A percentile compares a stretch with the other conserved stretches of the same genome.
These are phyloP conservation scores for Sphaerulina vaccinii DNA, from an alignment of 2,329 filamentous ascomycete genomes.

Conservation along the genomic window DNA sequence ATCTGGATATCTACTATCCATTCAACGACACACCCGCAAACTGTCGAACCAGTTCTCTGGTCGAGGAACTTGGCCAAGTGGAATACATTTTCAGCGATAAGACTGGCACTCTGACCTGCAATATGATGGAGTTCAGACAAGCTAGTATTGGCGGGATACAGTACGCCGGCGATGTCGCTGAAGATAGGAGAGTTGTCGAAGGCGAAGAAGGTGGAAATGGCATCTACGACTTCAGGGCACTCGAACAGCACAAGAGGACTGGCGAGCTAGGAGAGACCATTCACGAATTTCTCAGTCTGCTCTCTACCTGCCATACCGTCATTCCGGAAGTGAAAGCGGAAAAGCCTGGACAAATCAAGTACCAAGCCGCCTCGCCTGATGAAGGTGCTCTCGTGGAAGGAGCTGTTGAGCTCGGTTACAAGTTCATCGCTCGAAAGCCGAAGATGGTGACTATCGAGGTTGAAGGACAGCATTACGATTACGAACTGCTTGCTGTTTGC, in stretches of 20 bases:
- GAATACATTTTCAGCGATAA: conserved; percentile 99
- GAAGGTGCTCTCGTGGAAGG: conserved; percentile 96
- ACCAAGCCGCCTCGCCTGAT: conserved; percentile 95
- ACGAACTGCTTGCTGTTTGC: conserved; percentile 91
- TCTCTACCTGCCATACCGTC: conserved; percentile 93
- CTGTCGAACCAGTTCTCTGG: conserved; percentile 91
- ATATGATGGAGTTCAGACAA: conserved; percentile 98
- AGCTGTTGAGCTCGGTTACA: conserved; percentile 80
- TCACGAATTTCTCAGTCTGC: conserved; percentile 80
- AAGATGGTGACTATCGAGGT: conserved; percentile 80
- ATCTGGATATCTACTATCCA: conserved; percentile 97
- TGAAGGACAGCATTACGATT: conserved; percentile 71
- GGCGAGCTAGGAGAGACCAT: conserved; percentile 60
- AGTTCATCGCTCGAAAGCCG: conserved; percentile 86
- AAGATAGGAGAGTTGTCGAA: conserved; percentile 79
- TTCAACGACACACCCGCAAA: conserved; percentile 93
- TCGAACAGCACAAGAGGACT: conserved; percentile 65
- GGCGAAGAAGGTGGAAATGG: conserved; percentile 71
- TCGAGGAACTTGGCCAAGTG: conserved; percentile 96
- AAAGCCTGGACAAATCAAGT: conserved; percentile 80
- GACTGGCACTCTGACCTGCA: conserved; percentile 95
- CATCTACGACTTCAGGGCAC: conserved; percentile 78
- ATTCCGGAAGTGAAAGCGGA: conserved; percentile 86
- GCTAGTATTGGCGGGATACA: conserved; percentile 90
- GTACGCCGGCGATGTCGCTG: conserved; percentile 87